These are phyloP conservation scores for Beauveria brongniartii DNA, from an alignment of 2,329 filamentous ascomycete genomes.

Conservation along the genomic window DNA sequence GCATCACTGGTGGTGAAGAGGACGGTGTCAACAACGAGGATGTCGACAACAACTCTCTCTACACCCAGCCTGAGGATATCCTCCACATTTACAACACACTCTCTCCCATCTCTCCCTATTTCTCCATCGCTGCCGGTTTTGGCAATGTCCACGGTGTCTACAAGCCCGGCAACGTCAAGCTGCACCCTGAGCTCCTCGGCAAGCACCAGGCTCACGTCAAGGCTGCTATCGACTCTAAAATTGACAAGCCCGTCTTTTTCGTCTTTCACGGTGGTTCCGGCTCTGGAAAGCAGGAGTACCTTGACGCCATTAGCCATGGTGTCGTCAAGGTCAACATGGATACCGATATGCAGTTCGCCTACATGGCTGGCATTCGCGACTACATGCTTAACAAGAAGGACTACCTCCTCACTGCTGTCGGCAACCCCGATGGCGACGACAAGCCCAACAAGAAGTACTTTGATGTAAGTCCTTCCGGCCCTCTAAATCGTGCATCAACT, in stretches of 20 bases:
- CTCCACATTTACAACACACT: conserved; percentile 84
- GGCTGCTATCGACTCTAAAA: conserved; percentile 62
- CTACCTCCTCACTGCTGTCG: conserved; percentile 78
- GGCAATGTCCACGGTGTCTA: conserved; percentile 99
- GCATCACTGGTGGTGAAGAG: conserved; percentile 93
- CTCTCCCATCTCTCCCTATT: conserved; percentile 81
- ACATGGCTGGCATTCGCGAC: conserved; percentile 86
- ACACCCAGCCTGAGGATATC: conserved; percentile 97
- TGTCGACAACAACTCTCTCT: conserved; percentile 93
- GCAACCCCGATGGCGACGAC: conserved; percentile 90
- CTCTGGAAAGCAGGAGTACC: conserved; percentile 83
- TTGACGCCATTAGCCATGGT: conserved; percentile 80
- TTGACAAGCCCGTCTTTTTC: conserved; percentile 93
- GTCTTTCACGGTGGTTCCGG: conserved; percentile 99
- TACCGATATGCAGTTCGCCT: conserved; percentile 95
- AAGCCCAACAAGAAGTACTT: conserved; percentile 99
- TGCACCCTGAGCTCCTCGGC: conserved; percentile 88
- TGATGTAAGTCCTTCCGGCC: conserved; percentile 36
- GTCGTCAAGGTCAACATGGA: conserved; percentile 99
- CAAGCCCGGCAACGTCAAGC: conserved; percentile 94
- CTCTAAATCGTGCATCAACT: background rate
- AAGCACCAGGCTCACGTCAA: conserved; percentile 95
- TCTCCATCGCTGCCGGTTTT: conserved; percentile 96
- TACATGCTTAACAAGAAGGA: conserved; percentile 93
- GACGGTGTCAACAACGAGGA: conserved; percentile 98